These are phyloP conservation scores for Termitomyces sp. DNA, from an alignment of 1,284 basidiomycete genomes.

Conservation along the genomic window DNA sequence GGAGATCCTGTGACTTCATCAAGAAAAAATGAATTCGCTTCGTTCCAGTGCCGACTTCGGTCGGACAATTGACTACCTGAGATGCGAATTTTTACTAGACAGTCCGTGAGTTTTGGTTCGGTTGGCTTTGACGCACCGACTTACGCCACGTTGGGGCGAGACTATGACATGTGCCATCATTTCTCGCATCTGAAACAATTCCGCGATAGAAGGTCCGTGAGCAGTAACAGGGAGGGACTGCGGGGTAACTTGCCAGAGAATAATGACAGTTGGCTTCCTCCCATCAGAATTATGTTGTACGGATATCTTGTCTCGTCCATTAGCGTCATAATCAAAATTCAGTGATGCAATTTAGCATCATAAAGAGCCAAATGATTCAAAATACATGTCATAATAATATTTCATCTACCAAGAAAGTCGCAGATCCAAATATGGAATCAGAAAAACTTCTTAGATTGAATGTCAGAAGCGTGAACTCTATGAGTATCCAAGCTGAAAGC, in stretches of 20 bases:
- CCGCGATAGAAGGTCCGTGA: neutral
- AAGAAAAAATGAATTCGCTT: neutral
- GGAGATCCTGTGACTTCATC: neutral
- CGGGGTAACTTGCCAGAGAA: neutral
- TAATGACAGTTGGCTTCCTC: neutral
- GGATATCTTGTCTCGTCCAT: neutral
- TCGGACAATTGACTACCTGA: neutral
- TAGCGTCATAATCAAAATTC: neutral
- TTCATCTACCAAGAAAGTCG: neutral
- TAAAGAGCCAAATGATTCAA: neutral
- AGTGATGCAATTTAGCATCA: neutral
- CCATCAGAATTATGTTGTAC: neutral
- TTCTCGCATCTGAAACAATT: too few relatives aligned
- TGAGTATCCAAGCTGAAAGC: neutral
- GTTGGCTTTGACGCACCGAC: neutral
- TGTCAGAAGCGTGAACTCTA: neutral
- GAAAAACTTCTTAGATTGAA: neutral
- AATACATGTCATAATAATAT: neutral
- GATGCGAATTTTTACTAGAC: too few relatives aligned
- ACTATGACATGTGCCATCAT: too few relatives aligned
- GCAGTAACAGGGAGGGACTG: neutral
- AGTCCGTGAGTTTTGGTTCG: neutral
- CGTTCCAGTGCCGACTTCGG: neutral
- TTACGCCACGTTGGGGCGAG: neutral
- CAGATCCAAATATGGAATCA: neutral